Evolutionary conservation across 176 grass and related monocot species (phyloP).

Genomic region (Puccinellia tenuiflora): DNA sequence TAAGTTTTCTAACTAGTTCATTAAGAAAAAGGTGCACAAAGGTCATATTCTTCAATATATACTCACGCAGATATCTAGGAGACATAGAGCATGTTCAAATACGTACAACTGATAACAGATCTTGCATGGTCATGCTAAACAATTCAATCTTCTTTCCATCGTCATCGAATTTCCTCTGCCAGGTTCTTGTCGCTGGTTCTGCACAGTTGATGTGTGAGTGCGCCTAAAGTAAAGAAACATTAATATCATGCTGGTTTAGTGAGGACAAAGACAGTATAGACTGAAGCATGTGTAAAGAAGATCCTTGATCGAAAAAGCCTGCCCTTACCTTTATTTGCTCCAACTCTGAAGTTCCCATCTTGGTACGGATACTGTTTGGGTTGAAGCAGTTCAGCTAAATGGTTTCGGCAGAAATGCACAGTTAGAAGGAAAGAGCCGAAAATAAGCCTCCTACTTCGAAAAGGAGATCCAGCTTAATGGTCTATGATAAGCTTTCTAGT

Average conservation of each 20-base stretch:
- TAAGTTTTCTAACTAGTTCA: not conserved
- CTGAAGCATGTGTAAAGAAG: not conserved
- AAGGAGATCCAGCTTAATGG: not conserved
- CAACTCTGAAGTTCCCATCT: not conserved
- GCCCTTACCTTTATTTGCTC: not conserved
- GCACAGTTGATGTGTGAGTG: not conserved
- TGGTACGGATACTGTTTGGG: not conserved
- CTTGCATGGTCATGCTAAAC: slow-evolving; percentile 8
- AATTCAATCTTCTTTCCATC: not conserved
- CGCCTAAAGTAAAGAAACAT: not conserved
- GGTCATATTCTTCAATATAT: not conserved
- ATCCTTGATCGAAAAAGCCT: not conserved
- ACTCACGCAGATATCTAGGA: not conserved
- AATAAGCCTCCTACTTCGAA: not conserved
- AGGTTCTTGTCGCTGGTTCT: not conserved
- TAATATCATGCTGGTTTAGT: not conserved
- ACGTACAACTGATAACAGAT: not conserved
- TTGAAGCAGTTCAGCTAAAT: not conserved
- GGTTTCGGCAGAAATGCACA: not conserved
- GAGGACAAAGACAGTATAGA: not conserved
- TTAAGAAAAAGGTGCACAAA: not conserved
- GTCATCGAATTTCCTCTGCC: slow-evolving; percentile 4
- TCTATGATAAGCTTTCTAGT: not conserved
- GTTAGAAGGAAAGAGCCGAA: not conserved
- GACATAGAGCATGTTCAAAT: not conserved